Evolutionary conservation across 202 grass and related monocot genomes (phyloP), one percentile per base, ranked within the genome.

Genomic region (Panicum hallii): DNA sequence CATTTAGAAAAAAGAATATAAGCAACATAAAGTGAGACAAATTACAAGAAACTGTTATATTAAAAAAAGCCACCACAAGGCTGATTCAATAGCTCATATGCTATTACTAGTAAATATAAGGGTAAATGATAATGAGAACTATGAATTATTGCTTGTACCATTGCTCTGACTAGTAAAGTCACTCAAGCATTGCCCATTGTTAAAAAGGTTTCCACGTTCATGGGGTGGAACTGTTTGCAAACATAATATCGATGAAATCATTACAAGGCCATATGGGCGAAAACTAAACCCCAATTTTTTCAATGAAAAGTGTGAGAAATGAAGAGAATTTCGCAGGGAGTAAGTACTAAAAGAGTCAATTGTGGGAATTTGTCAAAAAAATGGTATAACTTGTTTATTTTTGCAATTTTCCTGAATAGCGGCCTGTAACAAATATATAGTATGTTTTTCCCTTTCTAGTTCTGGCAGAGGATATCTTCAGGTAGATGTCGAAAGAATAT

Each of bases 121-220:
- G 23, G 10, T 61, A 61, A 28, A 61, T 28, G 4, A 28, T 13
- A 28, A 61, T 22, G 22, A 61, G 6, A 55, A 23, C 22, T 61
- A 61, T 61, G 23, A 4, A 4, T 5, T 58, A 32, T 2, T 62
- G 26, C 28, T 63, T 63, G 26, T 60, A 60, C 41, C 52, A 58
- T 36, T n/a, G 5, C 48, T 42, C 52, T 42, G 72, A 75, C 42
- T 53, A 75, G 53, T 43, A 57, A 60, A 23, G 7, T 28, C 74
- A 28, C 53, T 61, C 20, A 15, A 28, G 38, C 38, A 60, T 14
- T 28, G n/a, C 7, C 54, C 38, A 57, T 13, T 70, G 38, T 44
- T 60, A 76, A 43, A 76, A 60, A 70, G 15, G 32, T 7, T 79
- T 79, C 3, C 19, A 16, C 69, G 8, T 58, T 81, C 36, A 81